Percentiles rank a stretch among this genome's conserved stretches.
phyloP scores from a whole-genome alignment of 441 rosid genomes.

The Pelargonium myrrhifolium region DNA sequence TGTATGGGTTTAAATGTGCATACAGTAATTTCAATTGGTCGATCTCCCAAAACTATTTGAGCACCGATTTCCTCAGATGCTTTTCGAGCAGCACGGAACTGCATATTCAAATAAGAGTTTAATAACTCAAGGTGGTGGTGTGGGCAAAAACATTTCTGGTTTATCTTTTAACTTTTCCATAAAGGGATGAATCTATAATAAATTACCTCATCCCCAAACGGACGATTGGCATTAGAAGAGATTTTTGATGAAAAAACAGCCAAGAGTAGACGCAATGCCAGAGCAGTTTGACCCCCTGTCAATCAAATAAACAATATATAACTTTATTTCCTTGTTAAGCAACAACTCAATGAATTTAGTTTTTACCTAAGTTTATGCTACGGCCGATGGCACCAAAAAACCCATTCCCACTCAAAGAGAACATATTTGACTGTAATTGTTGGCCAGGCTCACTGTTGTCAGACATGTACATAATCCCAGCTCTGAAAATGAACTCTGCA shows the following conservation, averaged over 20 bases:
- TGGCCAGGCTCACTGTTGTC: slow-evolving; percentile 36
- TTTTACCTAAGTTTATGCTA: slow-evolving; percentile 69
- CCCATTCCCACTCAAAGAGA: slow-evolving; percentile 75
- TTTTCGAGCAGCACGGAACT: slow-evolving; percentile 86
- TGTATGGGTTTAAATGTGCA: background rate
- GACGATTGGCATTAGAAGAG: slow-evolving; percentile 58
- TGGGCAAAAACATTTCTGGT: background rate
- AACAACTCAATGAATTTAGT: background rate
- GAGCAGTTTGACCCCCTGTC: slow-evolving; percentile 76
- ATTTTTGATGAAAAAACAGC: slow-evolving; percentile 74
- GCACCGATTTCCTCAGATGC: slow-evolving; percentile 77
- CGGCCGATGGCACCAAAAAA: slow-evolving; percentile 79
- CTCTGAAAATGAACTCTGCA: slow-evolving; percentile 69
- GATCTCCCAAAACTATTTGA: slow-evolving; percentile 76
- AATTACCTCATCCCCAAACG: slow-evolving; percentile 78
- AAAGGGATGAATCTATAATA: background rate
- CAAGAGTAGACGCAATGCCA: slow-evolving; percentile 69
- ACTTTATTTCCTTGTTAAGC: slow-evolving; percentile 4
- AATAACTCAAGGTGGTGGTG: slow-evolving; percentile 1
- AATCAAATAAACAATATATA: slow-evolving; percentile 16
- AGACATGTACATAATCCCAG: slow-evolving; percentile 80
- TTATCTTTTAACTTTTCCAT: background rate
- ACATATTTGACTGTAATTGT: slow-evolving; percentile 41
- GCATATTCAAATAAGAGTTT: slow-evolving; percentile 16
- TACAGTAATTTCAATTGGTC: slow-evolving; percentile 83